Evolutionary conservation across 2,329 filamentous ascomycete species (phyloP).

Genomic region (Ascocoryne sarcoides): DNA sequence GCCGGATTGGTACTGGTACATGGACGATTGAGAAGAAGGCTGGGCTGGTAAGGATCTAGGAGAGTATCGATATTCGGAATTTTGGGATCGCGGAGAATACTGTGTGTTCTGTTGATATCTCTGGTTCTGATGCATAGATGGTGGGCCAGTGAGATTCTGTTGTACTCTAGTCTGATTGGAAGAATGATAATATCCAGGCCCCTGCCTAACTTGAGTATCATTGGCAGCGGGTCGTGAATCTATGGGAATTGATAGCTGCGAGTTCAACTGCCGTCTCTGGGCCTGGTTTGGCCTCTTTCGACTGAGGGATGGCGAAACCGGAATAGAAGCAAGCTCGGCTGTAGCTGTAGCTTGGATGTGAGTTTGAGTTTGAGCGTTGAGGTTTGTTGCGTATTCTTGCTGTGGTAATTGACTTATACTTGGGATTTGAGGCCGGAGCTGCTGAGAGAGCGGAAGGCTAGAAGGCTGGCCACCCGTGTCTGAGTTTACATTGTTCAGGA

Average conservation of each 20-base stretch:
- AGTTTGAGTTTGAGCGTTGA: background rate
- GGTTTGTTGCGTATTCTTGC: background rate
- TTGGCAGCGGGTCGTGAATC: slow-evolving; percentile 33
- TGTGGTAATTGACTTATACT: too few species aligned
- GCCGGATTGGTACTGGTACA: slow-evolving; percentile 12
- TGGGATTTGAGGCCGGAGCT: too few species aligned
- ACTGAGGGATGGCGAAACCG: slow-evolving; percentile 1
- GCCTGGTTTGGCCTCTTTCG: slow-evolving; percentile 52
- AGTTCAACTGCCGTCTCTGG: slow-evolving; percentile 53
- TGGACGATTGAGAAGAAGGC: slow-evolving; percentile 28
- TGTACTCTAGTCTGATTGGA: background rate
- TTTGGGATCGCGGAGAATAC: slow-evolving; percentile 16
- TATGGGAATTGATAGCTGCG: slow-evolving; percentile 48
- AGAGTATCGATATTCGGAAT: slow-evolving; percentile 16
- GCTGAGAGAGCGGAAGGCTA: too few species aligned
- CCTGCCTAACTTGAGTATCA: slow-evolving; percentile 24
- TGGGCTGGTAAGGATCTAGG: slow-evolving; percentile 11
- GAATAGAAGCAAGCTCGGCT: too few species aligned
- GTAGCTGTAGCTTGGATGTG: too few species aligned
- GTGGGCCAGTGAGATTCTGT: background rate
- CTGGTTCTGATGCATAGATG: slow-evolving; percentile 9
- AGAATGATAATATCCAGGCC: slow-evolving; percentile 5
- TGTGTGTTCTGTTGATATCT: slow-evolving; percentile 11
- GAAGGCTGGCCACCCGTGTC: too few species aligned
- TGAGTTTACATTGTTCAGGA: slow-evolving; percentile 41